These are phyloP conservation scores for Clitopilus hobsonii DNA, from an alignment of 768 basidiomycete genomes.

Conservation along the genomic window DNA sequence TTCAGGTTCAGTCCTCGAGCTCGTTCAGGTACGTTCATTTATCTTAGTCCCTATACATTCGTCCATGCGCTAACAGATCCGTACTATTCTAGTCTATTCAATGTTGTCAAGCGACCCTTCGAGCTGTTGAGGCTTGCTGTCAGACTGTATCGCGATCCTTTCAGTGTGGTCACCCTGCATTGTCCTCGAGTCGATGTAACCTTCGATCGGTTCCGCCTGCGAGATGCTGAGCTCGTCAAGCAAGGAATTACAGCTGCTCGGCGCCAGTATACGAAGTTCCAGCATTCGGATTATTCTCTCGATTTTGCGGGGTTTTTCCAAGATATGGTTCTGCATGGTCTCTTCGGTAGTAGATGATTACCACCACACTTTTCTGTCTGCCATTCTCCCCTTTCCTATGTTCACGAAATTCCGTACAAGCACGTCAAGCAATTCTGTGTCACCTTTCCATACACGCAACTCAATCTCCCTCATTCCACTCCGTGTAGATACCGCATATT, in stretches of 20 bases:
- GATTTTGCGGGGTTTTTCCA: slow-evolving; percentile 7
- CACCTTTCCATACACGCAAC: background rate
- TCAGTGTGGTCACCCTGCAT: slow-evolving; percentile 28
- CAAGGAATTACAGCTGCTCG: slow-evolving; percentile 19
- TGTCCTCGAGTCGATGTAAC: slow-evolving; percentile 31
- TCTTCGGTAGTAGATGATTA: slow-evolving; percentile 1
- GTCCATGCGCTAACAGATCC: background rate
- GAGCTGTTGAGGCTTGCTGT: slow-evolving; percentile 1
- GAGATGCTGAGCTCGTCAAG: slow-evolving; percentile 35
- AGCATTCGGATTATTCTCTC: slow-evolving; percentile 1
- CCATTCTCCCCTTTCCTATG: background rate
- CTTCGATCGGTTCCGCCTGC: slow-evolving; percentile 36
- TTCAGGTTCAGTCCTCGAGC: no score
- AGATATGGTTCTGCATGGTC: slow-evolving; percentile 5
- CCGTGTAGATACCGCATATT: background rate
- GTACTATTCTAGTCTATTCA: background rate
- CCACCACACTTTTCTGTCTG: background rate
- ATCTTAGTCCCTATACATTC: no score
- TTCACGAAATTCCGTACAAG: background rate
- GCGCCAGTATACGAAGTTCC: slow-evolving; percentile 13
- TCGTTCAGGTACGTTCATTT: background rate
- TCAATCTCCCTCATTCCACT: background rate
- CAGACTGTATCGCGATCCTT: slow-evolving; percentile 23
- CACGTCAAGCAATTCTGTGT: background rate
- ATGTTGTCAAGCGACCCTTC: slow-evolving; percentile 1